Evolutionary conservation across 306 rosid species (phyloP).

Genomic region (Castanopsis chinensis): DNA sequence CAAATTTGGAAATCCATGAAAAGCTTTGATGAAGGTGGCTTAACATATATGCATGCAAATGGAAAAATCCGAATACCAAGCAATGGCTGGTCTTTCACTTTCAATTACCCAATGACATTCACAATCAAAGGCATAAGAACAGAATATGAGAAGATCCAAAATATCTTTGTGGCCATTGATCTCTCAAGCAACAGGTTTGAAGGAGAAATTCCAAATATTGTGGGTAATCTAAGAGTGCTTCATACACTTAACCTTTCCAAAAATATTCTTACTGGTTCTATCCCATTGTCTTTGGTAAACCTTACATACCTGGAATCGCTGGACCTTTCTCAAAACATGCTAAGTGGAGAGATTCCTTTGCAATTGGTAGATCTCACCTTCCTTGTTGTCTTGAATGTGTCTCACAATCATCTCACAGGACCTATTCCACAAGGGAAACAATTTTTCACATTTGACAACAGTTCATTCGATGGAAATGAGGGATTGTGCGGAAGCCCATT

Average conservation of each 20-base stretch:
- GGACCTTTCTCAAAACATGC: background rate
- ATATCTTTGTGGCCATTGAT: background rate
- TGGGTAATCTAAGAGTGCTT: background rate
- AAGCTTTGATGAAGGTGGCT: background rate
- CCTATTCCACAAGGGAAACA: background rate
- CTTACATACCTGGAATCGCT: background rate
- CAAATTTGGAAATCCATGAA: background rate
- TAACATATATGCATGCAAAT: background rate
- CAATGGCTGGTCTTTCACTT: rapidly evolving
- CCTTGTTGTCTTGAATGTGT: background rate
- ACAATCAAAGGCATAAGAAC: background rate
- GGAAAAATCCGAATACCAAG: rapidly evolving
- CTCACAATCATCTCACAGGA: background rate
- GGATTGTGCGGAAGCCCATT: constrained; percentile 16
- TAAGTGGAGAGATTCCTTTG: background rate
- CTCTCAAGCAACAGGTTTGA: background rate
- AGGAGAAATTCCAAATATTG: background rate
- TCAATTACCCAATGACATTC: background rate
- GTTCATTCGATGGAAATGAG: constrained; percentile 6
- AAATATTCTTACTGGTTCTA: background rate
- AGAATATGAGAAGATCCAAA: too few relatives aligned
- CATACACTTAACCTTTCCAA: background rate
- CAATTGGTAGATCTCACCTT: background rate
- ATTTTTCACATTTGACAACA: background rate
- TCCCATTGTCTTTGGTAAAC: background rate